Base-by-base conservation (phyloP, 164 flowering plant genomes). In the Tetracentron sinense region DNA sequence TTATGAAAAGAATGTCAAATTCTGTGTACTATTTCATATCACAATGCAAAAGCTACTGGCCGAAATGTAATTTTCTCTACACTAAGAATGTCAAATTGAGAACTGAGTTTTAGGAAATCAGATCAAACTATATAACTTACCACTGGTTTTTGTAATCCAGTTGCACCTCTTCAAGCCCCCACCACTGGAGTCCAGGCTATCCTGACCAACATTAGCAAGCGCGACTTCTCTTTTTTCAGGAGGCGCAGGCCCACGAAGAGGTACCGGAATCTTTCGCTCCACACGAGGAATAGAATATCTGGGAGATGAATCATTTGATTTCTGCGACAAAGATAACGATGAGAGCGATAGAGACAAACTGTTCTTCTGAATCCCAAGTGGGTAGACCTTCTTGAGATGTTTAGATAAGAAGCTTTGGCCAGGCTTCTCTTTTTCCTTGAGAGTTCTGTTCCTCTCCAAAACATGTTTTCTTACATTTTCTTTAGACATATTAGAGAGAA, bases 121-220 rank as follows among this genome's bases (percentile, higher is more conserved):
- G 10, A 33, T 10, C 4, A 10, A 33, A 33, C 38, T 33, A 4
- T 56, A 53, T 7, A 64, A 17, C 77, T 67, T 83, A 90, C 98
- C 94, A 63, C 94, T 88, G n/a, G 62, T 86, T 46, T 83, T 84
- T 17, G 94, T 89, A 48, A 93, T 89, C 98, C 97, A 90, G 48
- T 81, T 80, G 72, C 97, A 93, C 75, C 96, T 83, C 73, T 67
- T 82, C 69, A 78, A 49, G 28, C 78, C 85, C 33, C 72, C 84
- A 58, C 53, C 70, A 47, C 14, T 35, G 60, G 29, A 52, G 25
- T 52, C 55, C 28, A 6, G 29, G 29, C 11, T 23, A 7, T 65
- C 69, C 22, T 69, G 73, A 3, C 46, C 60, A n/a, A 8, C 47
- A 46, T 52, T 71, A 22, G 65, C 28, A 51, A 35, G 48, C 14